A percentile compares a stretch with the other conserved stretches of the same genome.
Evolutionary conservation across 2,329 filamentous ascomycete species (phyloP).

Genomic region (Trichoderma afroharzianum): DNA sequence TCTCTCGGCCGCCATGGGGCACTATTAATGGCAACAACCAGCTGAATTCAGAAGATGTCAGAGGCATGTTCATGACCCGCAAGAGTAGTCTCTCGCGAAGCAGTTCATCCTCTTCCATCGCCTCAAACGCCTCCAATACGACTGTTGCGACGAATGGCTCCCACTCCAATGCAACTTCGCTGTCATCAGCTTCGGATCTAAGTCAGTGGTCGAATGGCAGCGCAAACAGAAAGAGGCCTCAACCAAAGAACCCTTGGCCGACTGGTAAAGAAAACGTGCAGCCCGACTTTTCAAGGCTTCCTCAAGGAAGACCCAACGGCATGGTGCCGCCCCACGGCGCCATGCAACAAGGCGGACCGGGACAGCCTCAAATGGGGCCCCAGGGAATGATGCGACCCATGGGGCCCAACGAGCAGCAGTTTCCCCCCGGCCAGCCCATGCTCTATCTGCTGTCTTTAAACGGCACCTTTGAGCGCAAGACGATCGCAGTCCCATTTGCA

Average conservation of each 20-base stretch:
- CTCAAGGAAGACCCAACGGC: conserved; percentile 43
- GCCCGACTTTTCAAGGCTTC: conserved; percentile 45
- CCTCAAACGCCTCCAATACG: conserved; percentile 59
- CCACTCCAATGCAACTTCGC: conserved; percentile 58
- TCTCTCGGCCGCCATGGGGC: conserved; percentile 63
- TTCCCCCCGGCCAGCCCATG: conserved; percentile 66
- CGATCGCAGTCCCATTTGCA: conserved; percentile 85
- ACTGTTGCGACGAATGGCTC: conserved; percentile 61
- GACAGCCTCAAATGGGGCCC: conserved; percentile 39
- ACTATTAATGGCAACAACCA: conserved; percentile 57
- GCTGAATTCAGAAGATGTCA: conserved; percentile 79
- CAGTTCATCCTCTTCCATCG: conserved; percentile 87
- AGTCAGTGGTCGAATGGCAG: conserved; percentile 49
- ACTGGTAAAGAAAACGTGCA: conserved; percentile 45
- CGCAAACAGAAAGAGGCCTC: conserved; percentile 49
- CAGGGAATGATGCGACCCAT: conserved; percentile 61
- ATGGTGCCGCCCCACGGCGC: conserved; percentile 33
- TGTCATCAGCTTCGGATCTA: conserved; percentile 45
- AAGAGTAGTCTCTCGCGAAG: conserved; percentile 79
- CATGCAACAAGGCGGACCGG: conserved; percentile 32
- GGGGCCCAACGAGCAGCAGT: conserved; percentile 50
- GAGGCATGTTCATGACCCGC: conserved; percentile 84
- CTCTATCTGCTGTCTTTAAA: conserved; percentile 88
- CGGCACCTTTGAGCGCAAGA: conserved; percentile 94
- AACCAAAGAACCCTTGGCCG: conserved; percentile 50